A percentile compares a stretch with the other conserved stretches of the same genome.
These are phyloP conservation scores for Kwoniella europaea DNA, from an alignment of 768 basidiomycete genomes.

Conservation along the genomic window DNA sequence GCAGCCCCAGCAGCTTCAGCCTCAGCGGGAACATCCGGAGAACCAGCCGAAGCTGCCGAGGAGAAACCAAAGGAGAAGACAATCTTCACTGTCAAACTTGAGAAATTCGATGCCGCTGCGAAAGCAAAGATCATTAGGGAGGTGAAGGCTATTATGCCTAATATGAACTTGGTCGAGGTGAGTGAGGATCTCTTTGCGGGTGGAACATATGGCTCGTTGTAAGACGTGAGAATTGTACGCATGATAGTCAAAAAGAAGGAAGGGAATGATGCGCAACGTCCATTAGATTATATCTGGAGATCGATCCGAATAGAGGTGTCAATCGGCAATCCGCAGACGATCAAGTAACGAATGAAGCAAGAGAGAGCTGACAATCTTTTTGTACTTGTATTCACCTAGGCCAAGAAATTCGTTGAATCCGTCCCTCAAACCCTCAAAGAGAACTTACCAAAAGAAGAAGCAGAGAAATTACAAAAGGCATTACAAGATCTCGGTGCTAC, in stretches of 20 bases:
- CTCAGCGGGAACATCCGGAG: constrained; percentile 64
- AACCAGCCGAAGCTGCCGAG: constrained; percentile 67
- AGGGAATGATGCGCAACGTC: not conserved
- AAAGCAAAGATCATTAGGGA: constrained; percentile 98
- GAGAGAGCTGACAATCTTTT: not conserved
- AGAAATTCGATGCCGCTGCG: constrained; percentile 85
- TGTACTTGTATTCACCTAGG: constrained; percentile 63
- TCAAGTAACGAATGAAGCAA: not conserved
- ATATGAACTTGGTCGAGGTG: constrained; percentile 95
- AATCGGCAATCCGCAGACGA: not conserved
- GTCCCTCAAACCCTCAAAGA: constrained; percentile 92
- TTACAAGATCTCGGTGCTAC: constrained; percentile 88
- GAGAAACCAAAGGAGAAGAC: constrained; percentile 99
- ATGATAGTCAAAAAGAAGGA: not conserved
- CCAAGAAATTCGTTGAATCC: constrained; percentile 98
- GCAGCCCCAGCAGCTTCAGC: constrained; percentile 55
- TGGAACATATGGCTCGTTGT: not conserved
- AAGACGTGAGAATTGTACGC: no score
- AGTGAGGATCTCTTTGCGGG: constrained; percentile 55
- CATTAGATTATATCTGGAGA: not conserved
- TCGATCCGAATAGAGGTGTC: not conserved
- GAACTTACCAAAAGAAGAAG: constrained; percentile 92
- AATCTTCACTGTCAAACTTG: constrained; percentile 90
- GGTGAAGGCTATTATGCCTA: constrained; percentile 93
- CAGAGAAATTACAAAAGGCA: constrained; percentile 91